A percentile compares a stretch with the other conserved stretches of the same genome.
These are phyloP conservation scores for Orychophragmus violaceus DNA, from an alignment of 345 rosid genomes.

Conservation along the genomic window DNA sequence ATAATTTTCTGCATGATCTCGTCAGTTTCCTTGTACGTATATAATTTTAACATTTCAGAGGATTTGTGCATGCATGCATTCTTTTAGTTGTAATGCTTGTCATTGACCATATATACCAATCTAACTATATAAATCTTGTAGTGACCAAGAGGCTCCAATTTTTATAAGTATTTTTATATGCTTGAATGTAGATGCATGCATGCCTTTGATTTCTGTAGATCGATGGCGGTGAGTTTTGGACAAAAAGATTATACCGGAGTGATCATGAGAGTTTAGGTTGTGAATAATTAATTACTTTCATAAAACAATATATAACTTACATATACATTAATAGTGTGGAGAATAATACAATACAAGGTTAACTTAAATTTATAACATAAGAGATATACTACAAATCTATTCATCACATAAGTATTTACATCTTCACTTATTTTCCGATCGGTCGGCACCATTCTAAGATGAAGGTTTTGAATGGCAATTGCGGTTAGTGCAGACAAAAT, in stretches of 20 bases:
- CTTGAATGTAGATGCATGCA: background rate
- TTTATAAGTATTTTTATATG: background rate
- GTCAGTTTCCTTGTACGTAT: background rate
- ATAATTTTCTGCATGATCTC: slow-evolving; percentile 14
- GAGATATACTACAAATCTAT: too few relatives aligned
- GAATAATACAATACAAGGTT: background rate
- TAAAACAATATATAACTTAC: background rate
- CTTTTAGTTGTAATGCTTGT: background rate
- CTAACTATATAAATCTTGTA: background rate
- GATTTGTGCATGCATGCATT: slow-evolving; percentile 3
- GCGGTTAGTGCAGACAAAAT: too few relatives aligned
- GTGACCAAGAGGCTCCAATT: background rate
- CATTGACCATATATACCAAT: background rate
- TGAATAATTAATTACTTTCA: background rate
- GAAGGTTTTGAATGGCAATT: too few relatives aligned
- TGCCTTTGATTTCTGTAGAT: background rate
- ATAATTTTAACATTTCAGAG: background rate
- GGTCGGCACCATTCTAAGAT: too few relatives aligned
- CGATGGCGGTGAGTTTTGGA: background rate
- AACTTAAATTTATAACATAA: too few relatives aligned
- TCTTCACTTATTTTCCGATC: too few relatives aligned
- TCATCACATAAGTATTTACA: too few relatives aligned
- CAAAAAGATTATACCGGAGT: background rate
- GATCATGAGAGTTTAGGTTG: background rate
- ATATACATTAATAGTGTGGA: background rate